Evolutionary conservation across 495 filamentous ascomycete genomes (phyloP).

Genomic region (Pseudoneurospora amorphoporcata): DNA sequence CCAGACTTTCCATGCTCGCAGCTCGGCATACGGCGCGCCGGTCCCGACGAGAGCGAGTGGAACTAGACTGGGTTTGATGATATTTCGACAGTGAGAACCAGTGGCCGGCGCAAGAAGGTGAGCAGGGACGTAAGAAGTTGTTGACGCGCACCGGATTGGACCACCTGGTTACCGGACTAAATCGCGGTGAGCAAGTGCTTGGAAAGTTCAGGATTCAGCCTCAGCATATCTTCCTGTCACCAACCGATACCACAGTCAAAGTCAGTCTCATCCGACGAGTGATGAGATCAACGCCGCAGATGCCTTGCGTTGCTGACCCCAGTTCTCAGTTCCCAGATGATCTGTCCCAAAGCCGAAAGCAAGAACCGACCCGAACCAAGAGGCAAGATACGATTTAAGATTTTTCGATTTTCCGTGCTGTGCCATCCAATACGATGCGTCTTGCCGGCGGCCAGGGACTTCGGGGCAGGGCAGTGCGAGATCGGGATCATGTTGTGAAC

Average conservation of each 20-base stretch:
- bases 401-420: neutral
- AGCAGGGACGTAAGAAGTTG: neutral
- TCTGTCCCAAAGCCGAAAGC: neutral
- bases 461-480: neutral
- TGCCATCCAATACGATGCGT: neutral
- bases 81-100: neutral
- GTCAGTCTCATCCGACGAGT: neutral
- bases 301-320: neutral
- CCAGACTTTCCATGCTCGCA: neutral
- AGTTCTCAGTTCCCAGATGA: neutral
- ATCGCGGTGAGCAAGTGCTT: neutral
- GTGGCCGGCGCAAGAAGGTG: neutral
- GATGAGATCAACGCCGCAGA: neutral
- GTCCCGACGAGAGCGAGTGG: neutral
- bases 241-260: neutral
- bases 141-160: neutral
- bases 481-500: neutral
- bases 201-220: neutral
- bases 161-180: neutral
- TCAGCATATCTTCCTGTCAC: neutral
- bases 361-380: neutral
- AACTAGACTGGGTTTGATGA: neutral
- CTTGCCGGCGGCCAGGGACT: neutral
- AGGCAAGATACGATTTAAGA: neutral
- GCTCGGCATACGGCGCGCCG: neutral